These are phyloP conservation scores for Salix koriyanagi DNA, from an alignment of 345 rosid genomes.

Conservation along the genomic window DNA sequence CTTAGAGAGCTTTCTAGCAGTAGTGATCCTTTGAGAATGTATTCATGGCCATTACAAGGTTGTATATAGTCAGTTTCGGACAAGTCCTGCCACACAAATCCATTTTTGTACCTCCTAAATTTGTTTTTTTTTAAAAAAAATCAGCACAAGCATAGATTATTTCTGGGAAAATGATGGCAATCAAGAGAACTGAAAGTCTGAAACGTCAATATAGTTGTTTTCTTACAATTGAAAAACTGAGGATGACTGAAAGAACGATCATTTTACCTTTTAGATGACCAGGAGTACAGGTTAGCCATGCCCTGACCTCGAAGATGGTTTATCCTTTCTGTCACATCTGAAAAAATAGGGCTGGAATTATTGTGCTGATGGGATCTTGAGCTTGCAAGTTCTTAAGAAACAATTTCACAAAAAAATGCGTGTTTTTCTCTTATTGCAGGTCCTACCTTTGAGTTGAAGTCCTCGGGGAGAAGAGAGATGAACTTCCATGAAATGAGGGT, in stretches of 20 bases:
- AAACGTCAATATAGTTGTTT: not conserved
- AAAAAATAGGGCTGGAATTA: not conserved
- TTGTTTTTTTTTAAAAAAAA: not conserved
- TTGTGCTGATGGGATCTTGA: not conserved
- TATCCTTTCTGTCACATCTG: slow-evolving; percentile 16
- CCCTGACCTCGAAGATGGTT: slow-evolving; percentile 22
- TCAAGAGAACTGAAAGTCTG: not conserved
- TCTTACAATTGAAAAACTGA: not conserved
- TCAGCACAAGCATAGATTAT: not conserved
- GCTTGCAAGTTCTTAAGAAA: not conserved
- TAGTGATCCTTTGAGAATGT: slow-evolving; percentile 26
- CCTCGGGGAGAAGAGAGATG: slow-evolving; percentile 15
- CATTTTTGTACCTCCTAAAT: slow-evolving; percentile 19
- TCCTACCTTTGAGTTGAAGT: slow-evolving; percentile 11
- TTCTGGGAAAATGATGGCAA: not conserved
- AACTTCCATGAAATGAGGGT: slow-evolving; percentile 22
- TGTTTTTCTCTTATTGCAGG: not conserved
- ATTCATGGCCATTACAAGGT: slow-evolving; percentile 15
- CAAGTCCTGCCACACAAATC: slow-evolving; percentile 23
- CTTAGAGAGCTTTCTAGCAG: not conserved
- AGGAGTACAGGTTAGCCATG: slow-evolving; percentile 15
- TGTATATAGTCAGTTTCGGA: slow-evolving; percentile 11
- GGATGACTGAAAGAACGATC: not conserved
- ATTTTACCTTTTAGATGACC: slow-evolving; percentile 20
- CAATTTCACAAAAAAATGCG: not conserved